phyloP scores from a whole-genome alignment of 768 basidiomycete genomes.

The Melanogaster broomeanus region DNA sequence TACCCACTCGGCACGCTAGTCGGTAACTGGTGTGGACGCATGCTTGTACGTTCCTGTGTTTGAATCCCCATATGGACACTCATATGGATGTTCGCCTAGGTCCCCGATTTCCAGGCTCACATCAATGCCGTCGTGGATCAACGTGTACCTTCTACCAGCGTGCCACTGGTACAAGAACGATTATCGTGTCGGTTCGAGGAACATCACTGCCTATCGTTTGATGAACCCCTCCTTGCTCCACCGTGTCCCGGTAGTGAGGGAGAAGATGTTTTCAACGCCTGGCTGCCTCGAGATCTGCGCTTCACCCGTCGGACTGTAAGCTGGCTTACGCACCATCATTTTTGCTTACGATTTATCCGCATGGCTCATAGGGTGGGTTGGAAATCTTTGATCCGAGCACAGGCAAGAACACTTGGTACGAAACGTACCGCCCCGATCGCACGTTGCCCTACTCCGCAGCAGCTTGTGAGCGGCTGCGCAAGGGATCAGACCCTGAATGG shows the following conservation, averaged over 20 bases:
- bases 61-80: constrained; percentile 12
- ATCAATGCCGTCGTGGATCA: constrained; percentile 23
- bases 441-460: constrained; percentile 38
- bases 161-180: constrained; percentile 36
- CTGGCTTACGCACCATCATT: neutral
- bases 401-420: constrained; percentile 42
- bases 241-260: constrained; percentile 35
- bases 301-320: constrained; percentile 38
- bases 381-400: constrained; percentile 44
- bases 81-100: constrained; percentile 22
- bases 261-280: constrained; percentile 50
- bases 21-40: constrained; percentile 50
- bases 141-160: constrained; percentile 17
- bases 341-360: constrained; percentile 9
- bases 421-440: constrained; percentile 44
- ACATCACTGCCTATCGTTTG: constrained; percentile 46
- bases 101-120: constrained; percentile 25
- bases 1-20: constrained; percentile 44
- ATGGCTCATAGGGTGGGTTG: constrained; percentile 38
- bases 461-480: constrained; percentile 30
- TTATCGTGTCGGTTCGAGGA: constrained; percentile 45
- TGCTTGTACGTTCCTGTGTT: constrained; percentile 38
- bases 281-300: constrained; percentile 42
- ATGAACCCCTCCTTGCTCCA: constrained; percentile 38
- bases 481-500: constrained; percentile 22